A percentile compares a stretch with the other conserved stretches of the same genome.
phyloP scores from a whole-genome alignment of 805 yeast genomes.

The Yamadazyma endophytica region DNA sequence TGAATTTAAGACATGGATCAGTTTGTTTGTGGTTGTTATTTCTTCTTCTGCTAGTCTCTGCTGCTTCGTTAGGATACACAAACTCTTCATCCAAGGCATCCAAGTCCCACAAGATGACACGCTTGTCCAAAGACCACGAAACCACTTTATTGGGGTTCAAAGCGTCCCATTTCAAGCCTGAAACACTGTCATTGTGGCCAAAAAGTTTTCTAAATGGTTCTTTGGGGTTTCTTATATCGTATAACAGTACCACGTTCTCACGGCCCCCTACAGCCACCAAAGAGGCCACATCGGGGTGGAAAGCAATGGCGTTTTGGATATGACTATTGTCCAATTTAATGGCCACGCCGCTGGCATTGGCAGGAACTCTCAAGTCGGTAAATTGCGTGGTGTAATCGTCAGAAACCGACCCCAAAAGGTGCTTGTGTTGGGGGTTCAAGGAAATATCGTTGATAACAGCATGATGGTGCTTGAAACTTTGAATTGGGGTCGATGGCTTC shows the following conservation, averaged over 20 bases:
- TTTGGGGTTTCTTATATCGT: constrained; percentile 66
- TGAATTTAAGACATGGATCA: constrained; percentile 73
- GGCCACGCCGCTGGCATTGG: constrained; percentile 34
- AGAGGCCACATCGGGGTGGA: constrained; percentile 52
- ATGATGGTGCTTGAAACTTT: constrained; percentile 45
- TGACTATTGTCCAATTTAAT: constrained; percentile 44
- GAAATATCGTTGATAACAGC: constrained; percentile 66
- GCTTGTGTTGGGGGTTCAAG: constrained; percentile 36
- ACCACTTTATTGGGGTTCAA: constrained; percentile 49
- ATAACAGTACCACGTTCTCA: constrained; percentile 67
- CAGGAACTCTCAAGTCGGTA: constrained; percentile 48
- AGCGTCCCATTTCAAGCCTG: constrained; percentile 47
- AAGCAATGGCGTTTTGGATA: constrained; percentile 65
- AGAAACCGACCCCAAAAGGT: constrained; percentile 63
- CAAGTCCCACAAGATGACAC: constrained; percentile 75
- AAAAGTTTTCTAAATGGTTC: constrained; percentile 59
- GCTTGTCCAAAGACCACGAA: constrained; percentile 60
- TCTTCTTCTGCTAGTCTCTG: constrained; percentile 43
- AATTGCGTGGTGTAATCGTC: constrained; percentile 64
- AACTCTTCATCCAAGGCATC: constrained; percentile 53
- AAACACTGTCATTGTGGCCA: constrained; percentile 53
- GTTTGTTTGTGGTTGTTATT: constrained; percentile 34
- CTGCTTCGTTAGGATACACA: constrained; percentile 23
- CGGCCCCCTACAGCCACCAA: constrained; percentile 74
- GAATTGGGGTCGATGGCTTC: constrained; percentile 42